Evolutionary conservation across 345 rosid genomes (phyloP), one percentile per base, ranked within the genome.

Genomic region (Hibiscus mutabilis): DNA sequence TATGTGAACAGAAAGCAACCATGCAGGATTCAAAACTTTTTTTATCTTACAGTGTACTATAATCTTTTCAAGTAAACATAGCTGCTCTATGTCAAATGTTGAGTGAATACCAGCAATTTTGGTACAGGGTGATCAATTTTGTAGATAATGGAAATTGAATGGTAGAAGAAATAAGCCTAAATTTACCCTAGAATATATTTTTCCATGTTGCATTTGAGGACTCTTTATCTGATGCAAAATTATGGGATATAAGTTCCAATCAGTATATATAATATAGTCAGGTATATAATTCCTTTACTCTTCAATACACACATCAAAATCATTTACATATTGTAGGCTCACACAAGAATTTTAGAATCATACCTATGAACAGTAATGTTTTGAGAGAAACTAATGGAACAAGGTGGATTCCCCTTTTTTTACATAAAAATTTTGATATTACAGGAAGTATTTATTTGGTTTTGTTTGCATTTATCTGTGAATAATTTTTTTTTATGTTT

Each of bases 1-100:
- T 76, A 64, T 80, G 76, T 68, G 80, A 81, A 81, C 76, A 69
- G 83, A 85, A 80, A 76, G 86, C 77, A 74, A 79, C 72, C 69
- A 51, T 80, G 66, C 70, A 70, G 82, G 81, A 76, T 75, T 74
- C 73, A 67, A 46, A 77, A 68, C 68, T 31, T 33, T 71, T 71
- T 71, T 31, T 31, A 31, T 31, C 35, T 3, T 31, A 3, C 35
- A 4, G 35, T 31, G 35, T 31, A 31, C 35, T 31, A 31, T 3
- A 31, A 31, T 31, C 35, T 31, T 31, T 31, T 31, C 35, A 31
- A 31, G 35, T 31, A 31, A 31, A 31, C 35, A 31, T 31, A 31
- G 35, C 35, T 31, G 5, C 5, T 31, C 35, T 31, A 31, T 31
- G 35, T 31, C 68, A 31, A 73, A 19, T 52, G 49, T 47, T 76